Evolutionary conservation across 2,329 filamentous ascomycete species (phyloP), one percentile per base, ranked within the genome.

Genomic region (Colletotrichum sp.): DNA sequence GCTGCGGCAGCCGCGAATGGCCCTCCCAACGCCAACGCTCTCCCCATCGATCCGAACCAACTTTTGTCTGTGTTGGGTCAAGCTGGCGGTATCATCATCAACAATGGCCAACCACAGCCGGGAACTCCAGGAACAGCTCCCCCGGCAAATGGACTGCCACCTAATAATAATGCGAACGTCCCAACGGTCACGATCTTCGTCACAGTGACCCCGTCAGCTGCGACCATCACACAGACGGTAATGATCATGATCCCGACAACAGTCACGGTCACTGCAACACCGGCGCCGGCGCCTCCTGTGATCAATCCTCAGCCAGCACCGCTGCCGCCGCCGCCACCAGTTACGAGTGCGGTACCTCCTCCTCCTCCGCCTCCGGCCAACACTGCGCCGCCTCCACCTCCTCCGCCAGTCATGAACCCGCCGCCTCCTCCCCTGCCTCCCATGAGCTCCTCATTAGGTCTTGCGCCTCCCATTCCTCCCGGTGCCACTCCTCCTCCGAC

Each of bases 131-230:
- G 64, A 13, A 18, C 21, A 24, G 21, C 28, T n/a, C 24, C 26
- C 18, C 13, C 73, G 3, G 24, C 56, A 5, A 65, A 55, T 12
- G 34, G 58, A 5, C 8, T 73, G 21, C 68, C 71, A 13, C 71
- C 72, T 30, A 76, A 76, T 26, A 76, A 76, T 24, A 73, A 73
- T 12, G 70, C 73, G 10, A 76, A 76, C 6, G 64, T 76, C 9
- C 73, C 73, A 7, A 76, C 73, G 8, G 73, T 76, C 21, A 76
- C 73, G 8, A 55, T 73, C 16, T 76, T 76, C 21, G 64, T 76
- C 7, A 76, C 72, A 6, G 68, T 75, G 8, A 71, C 73, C 10
- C 70, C 32, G 1, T 62, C 73, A 3, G 28, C 73, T 13, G 69
- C 32, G 30, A 67, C 62, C n/a, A 21, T 52, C 43, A 52, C 43